These are phyloP conservation scores for Echeveria elegans DNA, from an alignment of 164 flowering plant species.

Conservation along the genomic window DNA sequence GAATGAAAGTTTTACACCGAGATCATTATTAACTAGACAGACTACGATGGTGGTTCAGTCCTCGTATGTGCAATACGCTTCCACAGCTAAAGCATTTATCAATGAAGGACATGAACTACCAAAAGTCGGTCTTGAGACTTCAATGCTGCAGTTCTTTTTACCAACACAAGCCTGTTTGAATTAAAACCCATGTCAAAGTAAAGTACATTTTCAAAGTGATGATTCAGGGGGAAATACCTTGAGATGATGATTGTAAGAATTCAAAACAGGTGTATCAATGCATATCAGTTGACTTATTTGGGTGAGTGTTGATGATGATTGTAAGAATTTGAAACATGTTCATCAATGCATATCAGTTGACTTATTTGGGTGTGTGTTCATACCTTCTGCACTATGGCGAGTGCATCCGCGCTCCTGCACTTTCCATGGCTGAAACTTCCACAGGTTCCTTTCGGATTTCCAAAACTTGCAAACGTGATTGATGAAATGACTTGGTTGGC, in stretches of 20 bases:
- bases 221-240: no score
- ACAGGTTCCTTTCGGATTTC: conserved; percentile 74
- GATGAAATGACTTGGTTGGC: conserved; percentile 63
- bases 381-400: conserved; percentile 64
- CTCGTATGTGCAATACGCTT: conserved; percentile 68
- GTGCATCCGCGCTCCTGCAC: conserved; percentile 59
- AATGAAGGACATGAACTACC: conserved; percentile 75
- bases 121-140: conserved; percentile 46
- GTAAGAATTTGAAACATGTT: background rate
- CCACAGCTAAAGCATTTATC: conserved; percentile 72
- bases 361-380: background rate
- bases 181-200: background rate
- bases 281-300: background rate
- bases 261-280: background rate
- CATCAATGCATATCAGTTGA: background rate
- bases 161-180: conserved; percentile 75
- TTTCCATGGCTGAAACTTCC: conserved; percentile 65
- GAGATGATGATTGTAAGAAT: background rate
- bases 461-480: conserved; percentile 88
- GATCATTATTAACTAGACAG: no score
- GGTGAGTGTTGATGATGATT: background rate
- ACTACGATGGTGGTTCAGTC: no score
- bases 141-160: conserved; percentile 55
- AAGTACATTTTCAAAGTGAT: background rate
- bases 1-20: no score